These are phyloP conservation scores for Fraxinus paxiana DNA, from an alignment of 305 asterid genomes.

Conservation along the genomic window DNA sequence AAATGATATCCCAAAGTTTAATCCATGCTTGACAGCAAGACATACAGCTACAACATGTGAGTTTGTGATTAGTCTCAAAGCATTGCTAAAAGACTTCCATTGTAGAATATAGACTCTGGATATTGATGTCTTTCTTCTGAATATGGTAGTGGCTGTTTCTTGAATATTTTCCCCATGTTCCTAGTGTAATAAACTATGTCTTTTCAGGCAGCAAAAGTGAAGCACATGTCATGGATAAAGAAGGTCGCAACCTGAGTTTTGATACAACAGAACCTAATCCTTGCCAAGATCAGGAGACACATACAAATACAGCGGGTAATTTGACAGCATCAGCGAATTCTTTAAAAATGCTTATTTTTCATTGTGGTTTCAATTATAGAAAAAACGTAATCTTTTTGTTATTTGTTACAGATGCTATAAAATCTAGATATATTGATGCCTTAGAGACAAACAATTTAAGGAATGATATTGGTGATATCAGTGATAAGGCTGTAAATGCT, in stretches of 20 bases:
- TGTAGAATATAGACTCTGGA: neutral
- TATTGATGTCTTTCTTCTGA: neutral
- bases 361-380: neutral
- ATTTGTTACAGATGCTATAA: constrained; percentile 25
- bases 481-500: neutral
- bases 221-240: neutral
- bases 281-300: neutral
- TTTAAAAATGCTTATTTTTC: neutral
- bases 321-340: neutral
- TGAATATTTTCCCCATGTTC: neutral
- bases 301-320: neutral
- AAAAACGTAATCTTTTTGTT: neutral
- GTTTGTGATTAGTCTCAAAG: neutral
- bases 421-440: neutral
- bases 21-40: neutral
- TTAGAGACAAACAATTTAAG: neutral
- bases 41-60: neutral
- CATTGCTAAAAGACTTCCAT: neutral
- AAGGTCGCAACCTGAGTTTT: neutral
- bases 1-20: neutral
- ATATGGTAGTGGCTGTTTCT: neutral
- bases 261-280: neutral
- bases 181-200: neutral
- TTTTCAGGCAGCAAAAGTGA: neutral
- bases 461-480: neutral